Percentiles rank a stretch among this genome's conserved stretches.
These are phyloP conservation scores for Talaromyces stipitatus DNA, from an alignment of 495 filamentous ascomycete species.

Conservation along the genomic window DNA sequence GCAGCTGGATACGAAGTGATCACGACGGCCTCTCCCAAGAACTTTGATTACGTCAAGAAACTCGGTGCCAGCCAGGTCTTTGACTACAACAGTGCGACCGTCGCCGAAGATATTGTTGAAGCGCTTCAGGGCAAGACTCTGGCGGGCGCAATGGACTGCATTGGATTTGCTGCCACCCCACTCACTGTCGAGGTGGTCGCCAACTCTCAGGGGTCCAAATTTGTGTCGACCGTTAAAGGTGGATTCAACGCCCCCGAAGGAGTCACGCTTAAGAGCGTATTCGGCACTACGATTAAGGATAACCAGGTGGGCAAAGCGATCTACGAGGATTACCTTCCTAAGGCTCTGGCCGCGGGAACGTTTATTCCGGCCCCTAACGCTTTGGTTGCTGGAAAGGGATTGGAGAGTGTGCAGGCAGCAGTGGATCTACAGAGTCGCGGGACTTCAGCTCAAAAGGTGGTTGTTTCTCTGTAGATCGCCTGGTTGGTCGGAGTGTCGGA, in stretches of 20 bases:
- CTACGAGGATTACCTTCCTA: slow-evolving; percentile 6
- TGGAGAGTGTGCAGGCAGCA: neutral
- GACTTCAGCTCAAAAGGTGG: neutral
- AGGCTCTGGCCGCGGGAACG: neutral
- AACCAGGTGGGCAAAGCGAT: slow-evolving; percentile 3
- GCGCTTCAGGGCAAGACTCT: neutral
- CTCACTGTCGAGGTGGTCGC: neutral
- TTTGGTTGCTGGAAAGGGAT: neutral
- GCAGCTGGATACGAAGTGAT: slow-evolving; percentile 35
- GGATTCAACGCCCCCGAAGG: slow-evolving; percentile 1
- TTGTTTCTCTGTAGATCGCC: slow-evolving; percentile 1
- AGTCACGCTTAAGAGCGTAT: neutral
- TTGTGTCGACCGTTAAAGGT: neutral
- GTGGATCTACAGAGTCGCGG: neutral
- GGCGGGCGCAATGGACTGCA: neutral
- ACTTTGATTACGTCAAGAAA: slow-evolving; percentile 33
- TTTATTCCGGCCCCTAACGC: neutral
- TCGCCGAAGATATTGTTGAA: slow-evolving; percentile 15
- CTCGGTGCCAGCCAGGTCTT: slow-evolving; percentile 36
- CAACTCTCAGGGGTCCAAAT: neutral
- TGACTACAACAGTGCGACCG: slow-evolving; percentile 32
- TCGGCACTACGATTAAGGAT: slow-evolving; percentile 1
- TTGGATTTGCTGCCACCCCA: neutral
- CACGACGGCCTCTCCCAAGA: slow-evolving; percentile 34
- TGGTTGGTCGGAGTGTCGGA: too few species aligned